A percentile compares a stretch with the other conserved stretches of the same genome.
Conservation (phyloP, 2,329 filamentous ascomycete species). For the Phaeosphaeriaceae sp. region DNA sequence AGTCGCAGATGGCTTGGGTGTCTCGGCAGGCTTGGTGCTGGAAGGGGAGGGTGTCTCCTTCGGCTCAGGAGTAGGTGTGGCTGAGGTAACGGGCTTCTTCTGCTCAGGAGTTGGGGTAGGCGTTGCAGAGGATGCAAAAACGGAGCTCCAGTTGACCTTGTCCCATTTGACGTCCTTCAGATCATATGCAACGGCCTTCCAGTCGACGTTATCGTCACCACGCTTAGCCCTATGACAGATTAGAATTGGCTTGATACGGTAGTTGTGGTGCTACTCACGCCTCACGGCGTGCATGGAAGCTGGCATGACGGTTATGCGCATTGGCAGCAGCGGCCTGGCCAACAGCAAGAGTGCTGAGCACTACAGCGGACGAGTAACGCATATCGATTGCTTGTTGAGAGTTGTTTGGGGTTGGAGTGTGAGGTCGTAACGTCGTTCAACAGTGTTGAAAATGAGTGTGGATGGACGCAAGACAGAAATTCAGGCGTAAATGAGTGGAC, state of each 20-base stretch:
- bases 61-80: conserved; percentile 19
- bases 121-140: conserved; percentile 17
- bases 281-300: conserved; percentile 45
- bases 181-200: conserved; percentile 34
- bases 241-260: conserved; percentile 8
- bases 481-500: conserved; percentile 49
- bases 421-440: conserved; percentile 36
- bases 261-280: conserved; percentile 28
- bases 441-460: conserved; percentile 32
- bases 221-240: conserved; percentile 39
- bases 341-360: conserved; percentile 46
- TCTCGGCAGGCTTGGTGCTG: conserved; percentile 5
- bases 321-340: conserved; percentile 43
- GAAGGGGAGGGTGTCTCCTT: conserved; percentile 12
- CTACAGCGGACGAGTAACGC: conserved; percentile 45
- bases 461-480: conserved; percentile 32
- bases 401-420: conserved; percentile 9
- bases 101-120: conserved; percentile 18
- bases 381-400: conserved; percentile 27
- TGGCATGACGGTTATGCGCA: conserved; percentile 42
- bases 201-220: conserved; percentile 33
- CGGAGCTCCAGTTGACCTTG: conserved; percentile 33
- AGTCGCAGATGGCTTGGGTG: conserved; percentile 6
- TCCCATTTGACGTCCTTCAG: conserved; percentile 38
- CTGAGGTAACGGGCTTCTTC: conserved; percentile 6